A percentile compares a stretch with the other conserved stretches of the same genome.
Evolutionary conservation across 202 grass and related monocot genomes (phyloP).

Genomic region (Alloteropsis angusta): DNA sequence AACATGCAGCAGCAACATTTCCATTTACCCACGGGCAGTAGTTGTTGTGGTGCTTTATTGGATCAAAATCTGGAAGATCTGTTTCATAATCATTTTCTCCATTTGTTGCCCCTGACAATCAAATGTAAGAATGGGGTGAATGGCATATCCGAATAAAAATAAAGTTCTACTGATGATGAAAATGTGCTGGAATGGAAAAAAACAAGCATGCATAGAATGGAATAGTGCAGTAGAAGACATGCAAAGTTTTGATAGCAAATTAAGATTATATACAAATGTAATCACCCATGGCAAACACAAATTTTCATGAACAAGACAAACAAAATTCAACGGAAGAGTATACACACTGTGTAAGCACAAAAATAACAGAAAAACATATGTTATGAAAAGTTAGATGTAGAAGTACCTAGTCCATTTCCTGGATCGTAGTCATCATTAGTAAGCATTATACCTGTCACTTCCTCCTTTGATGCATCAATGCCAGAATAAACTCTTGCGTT

Average conservation of each 20-base stretch:
- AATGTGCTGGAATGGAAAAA: background rate
- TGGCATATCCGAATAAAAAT: background rate
- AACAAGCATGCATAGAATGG: background rate
- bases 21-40: conserved; percentile 94
- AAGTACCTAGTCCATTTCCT: conserved; percentile 67
- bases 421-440: conserved; percentile 35
- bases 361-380: background rate
- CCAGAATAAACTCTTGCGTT: conserved; percentile 87
- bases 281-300: background rate
- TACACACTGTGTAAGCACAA: conserved; percentile 4
- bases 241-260: background rate
- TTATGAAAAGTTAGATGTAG: background rate
- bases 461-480: conserved; percentile 84
- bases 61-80: conserved; percentile 74
- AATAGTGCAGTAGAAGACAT: background rate
- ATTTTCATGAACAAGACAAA: background rate
- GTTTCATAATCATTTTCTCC: conserved; percentile 70
- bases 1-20: conserved; percentile 66
- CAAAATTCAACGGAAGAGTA: background rate
- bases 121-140: background rate
- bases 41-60: conserved; percentile 83
- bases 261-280: background rate
- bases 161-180: background rate
- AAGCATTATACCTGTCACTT: conserved; percentile 59
- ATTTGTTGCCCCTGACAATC: conserved; percentile 48